Evolutionary conservation across 306 rosid genomes (phyloP).

Genomic region (Begonia fuchsioides): DNA sequence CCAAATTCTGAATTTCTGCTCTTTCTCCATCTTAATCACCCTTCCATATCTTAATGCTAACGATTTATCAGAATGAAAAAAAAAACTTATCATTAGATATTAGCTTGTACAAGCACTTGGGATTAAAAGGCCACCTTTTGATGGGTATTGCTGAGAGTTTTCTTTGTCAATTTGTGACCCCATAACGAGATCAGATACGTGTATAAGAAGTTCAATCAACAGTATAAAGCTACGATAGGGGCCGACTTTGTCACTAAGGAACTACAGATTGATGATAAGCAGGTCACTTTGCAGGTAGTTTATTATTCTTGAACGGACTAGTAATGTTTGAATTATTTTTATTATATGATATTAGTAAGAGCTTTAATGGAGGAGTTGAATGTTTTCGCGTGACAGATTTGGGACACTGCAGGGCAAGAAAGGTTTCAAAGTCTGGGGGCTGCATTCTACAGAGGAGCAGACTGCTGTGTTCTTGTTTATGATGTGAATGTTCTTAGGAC

Average conservation of each 20-base stretch:
- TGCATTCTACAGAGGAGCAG: constrained; percentile 87
- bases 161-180: too few species aligned
- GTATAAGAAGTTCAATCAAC: constrained; percentile 51
- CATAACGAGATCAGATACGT: constrained; percentile 36
- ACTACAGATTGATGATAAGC: constrained; percentile 51
- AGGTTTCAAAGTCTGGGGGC: constrained; percentile 77
- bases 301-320: background rate
- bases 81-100: too few species aligned
- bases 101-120: too few species aligned
- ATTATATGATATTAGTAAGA: background rate
- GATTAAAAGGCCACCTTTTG: too few species aligned
- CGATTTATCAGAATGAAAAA: too few species aligned
- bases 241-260: constrained; percentile 98
- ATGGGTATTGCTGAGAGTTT: too few species aligned
- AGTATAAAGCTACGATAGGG: constrained; percentile 82
- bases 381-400: constrained; percentile 35
- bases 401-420: constrained; percentile 99
- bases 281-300: constrained; percentile 73
- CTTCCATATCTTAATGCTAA: too few species aligned
- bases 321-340: background rate
- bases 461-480: constrained; percentile 82
- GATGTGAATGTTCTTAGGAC: constrained; percentile 55
- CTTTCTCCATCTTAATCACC: too few species aligned
- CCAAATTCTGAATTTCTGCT: too few species aligned
- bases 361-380: constrained; percentile 2